These are phyloP conservation scores for Suillus subalutaceus DNA, from an alignment of 768 basidiomycete species.

Conservation along the genomic window DNA sequence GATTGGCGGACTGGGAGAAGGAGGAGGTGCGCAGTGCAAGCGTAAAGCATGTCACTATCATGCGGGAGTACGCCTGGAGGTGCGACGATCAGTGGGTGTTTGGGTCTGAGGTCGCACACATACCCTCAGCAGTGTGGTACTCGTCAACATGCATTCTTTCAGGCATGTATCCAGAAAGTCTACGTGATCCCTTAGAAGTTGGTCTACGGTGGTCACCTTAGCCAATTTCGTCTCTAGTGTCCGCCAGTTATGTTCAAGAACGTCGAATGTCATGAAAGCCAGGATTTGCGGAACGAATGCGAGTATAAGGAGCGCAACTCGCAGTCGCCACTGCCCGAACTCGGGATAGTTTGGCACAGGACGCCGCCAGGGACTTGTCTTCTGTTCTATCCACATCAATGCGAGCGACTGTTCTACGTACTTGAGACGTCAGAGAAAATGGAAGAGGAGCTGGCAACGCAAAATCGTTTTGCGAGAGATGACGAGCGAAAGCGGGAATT, in stretches of 20 bases:
- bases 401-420: slow-evolving; percentile 90
- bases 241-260: slow-evolving; percentile 95
- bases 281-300: slow-evolving; percentile 94
- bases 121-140: too few relatives aligned
- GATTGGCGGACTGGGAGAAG: too few relatives aligned
- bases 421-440: slow-evolving; percentile 94
- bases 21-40: too few relatives aligned
- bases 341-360: slow-evolving; percentile 57
- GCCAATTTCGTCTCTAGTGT: slow-evolving; percentile 80
- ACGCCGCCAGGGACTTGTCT: slow-evolving; percentile 77
- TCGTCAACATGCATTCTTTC: slow-evolving; percentile 57
- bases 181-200: slow-evolving; percentile 91
- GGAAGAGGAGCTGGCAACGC: slow-evolving; percentile 95
- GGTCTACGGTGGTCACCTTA: slow-evolving; percentile 93
- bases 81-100: too few relatives aligned
- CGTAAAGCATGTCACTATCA: too few relatives aligned
- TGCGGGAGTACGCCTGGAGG: too few relatives aligned
- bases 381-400: slow-evolving; percentile 96
- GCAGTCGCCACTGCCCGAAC: slow-evolving; percentile 83
- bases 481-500: slow-evolving; percentile 95
- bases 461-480: slow-evolving; percentile 96
- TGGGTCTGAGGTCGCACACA: too few relatives aligned
- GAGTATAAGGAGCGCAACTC: slow-evolving; percentile 91
- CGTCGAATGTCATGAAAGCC: slow-evolving; percentile 92
- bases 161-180: slow-evolving; percentile 97